Conservation (phyloP, 1,284 basidiomycete species). For the Pterulicium gracile region DNA sequence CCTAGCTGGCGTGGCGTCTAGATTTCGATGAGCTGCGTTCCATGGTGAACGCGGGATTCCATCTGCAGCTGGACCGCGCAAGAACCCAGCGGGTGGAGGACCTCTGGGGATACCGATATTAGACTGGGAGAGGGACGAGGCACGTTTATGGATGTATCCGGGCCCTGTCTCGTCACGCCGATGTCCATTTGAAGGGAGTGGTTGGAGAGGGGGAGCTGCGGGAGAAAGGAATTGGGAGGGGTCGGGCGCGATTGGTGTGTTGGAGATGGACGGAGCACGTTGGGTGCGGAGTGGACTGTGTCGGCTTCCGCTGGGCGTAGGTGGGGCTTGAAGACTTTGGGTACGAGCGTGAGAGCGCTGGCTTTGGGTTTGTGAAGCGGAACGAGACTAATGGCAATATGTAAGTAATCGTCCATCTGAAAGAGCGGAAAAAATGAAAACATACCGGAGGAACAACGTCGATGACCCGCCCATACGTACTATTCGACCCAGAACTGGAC, state of each 20-base stretch:
- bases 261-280: too few relatives aligned
- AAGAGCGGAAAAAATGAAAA: not conserved
- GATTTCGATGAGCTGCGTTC: too few relatives aligned
- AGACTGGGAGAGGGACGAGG: not conserved
- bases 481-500: not conserved
- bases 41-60: not conserved
- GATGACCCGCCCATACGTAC: not conserved
- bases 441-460: not conserved
- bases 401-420: not conserved
- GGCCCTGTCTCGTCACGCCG: too few relatives aligned
- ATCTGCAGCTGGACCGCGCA: too few relatives aligned
- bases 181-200: too few relatives aligned
- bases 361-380: not conserved
- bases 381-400: not conserved
- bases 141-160: not conserved
- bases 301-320: not conserved
- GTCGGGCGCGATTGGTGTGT: too few relatives aligned
- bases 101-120: not conserved
- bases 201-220: not conserved
- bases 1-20: not conserved
- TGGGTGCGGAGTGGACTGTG: not conserved
- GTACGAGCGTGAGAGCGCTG: too few relatives aligned
- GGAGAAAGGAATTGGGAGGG: not conserved
- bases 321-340: not conserved
- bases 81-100: not conserved